phyloP scores from a whole-genome alignment of 73 alveolate genomes.

The Tetrahymena malaccensis region DNA sequence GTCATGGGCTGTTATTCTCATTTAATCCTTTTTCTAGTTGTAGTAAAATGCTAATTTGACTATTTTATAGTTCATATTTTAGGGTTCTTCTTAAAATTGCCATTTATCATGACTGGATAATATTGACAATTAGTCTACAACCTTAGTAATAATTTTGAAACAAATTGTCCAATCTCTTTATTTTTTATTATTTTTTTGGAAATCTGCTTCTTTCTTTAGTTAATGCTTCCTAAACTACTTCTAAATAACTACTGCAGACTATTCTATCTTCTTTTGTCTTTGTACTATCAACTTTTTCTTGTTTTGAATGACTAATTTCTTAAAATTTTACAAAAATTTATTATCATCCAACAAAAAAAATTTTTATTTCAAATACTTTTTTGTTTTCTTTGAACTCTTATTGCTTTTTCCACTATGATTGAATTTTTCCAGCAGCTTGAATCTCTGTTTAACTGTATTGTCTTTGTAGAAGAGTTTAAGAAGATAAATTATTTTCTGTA shows the following conservation, averaged over 20 bases:
- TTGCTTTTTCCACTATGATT: neutral
- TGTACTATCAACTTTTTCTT: neutral
- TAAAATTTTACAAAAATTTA: neutral
- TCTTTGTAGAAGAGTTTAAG: neutral
- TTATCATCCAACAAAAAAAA: neutral
- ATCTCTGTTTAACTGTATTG: neutral
- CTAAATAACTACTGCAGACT: neutral
- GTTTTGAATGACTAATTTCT: neutral
- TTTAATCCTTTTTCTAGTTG: neutral
- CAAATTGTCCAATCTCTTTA: neutral
- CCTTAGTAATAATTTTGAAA: neutral
- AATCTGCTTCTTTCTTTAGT: neutral
- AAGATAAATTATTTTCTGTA: neutral
- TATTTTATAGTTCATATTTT: neutral
- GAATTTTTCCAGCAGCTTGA: neutral
- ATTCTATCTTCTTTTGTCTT: neutral
- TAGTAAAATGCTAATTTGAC: neutral
- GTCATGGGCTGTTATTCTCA: neutral
- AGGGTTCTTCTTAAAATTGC: neutral
- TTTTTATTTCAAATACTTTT: neutral
- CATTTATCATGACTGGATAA: neutral
- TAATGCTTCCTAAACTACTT: neutral
- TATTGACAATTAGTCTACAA: neutral
- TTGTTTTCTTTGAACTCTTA: neutral
- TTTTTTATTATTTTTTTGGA: neutral